Percentiles rank a stretch among this genome's conserved stretches.
Evolutionary conservation across 371 early-diverging fungal species (phyloP).

Genomic region (Cladochytrium tenue): DNA sequence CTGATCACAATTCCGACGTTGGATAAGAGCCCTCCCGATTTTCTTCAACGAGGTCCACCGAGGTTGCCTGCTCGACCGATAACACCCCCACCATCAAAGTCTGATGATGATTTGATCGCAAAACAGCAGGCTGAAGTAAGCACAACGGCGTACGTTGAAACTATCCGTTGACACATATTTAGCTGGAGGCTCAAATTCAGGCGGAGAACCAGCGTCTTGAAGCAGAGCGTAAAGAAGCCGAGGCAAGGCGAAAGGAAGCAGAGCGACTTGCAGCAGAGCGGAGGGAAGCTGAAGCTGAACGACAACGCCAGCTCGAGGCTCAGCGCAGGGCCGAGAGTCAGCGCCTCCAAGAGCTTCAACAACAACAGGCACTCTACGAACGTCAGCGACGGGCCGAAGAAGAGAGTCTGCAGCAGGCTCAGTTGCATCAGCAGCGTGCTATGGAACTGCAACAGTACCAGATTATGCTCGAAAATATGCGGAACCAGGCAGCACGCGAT

Average conservation of each 20-base stretch:
- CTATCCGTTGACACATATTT: no score
- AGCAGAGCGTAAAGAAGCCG: slow-evolving; percentile 22
- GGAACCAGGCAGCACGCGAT: slow-evolving; percentile 81
- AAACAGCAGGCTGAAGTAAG: slow-evolving; percentile 30
- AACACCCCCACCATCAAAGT: slow-evolving; percentile 22
- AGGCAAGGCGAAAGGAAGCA: slow-evolving; percentile 3
- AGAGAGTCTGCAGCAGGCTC: slow-evolving; percentile 23
- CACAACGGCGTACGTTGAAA: no score
- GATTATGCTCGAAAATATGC: slow-evolving; percentile 67
- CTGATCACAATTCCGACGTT: slow-evolving; percentile 89
- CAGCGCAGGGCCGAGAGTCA: slow-evolving; percentile 64
- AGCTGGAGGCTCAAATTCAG: slow-evolving; percentile 19
- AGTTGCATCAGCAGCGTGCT: slow-evolving; percentile 24
- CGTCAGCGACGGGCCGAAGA: slow-evolving; percentile 50
- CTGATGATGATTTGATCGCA: slow-evolving; percentile 23
- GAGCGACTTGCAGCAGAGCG: slow-evolving; percentile 17
- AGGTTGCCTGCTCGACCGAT: slow-evolving; percentile 15
- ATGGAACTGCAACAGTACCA: slow-evolving; percentile 27
- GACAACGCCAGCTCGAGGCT: slow-evolving; percentile 33
- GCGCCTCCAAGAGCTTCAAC: slow-evolving; percentile 62
- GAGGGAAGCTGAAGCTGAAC: slow-evolving; percentile 1
- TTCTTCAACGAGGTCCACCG: slow-evolving; percentile 24
- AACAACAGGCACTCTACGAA: slow-evolving; percentile 72
- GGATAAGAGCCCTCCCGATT: slow-evolving; percentile 56
- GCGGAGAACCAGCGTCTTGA: slow-evolving; percentile 17